Percentiles rank a stretch among this genome's conserved stretches.
These are phyloP conservation scores for Jamesozyma gamospora DNA, from an alignment of 805 yeast species.

Conservation along the genomic window DNA sequence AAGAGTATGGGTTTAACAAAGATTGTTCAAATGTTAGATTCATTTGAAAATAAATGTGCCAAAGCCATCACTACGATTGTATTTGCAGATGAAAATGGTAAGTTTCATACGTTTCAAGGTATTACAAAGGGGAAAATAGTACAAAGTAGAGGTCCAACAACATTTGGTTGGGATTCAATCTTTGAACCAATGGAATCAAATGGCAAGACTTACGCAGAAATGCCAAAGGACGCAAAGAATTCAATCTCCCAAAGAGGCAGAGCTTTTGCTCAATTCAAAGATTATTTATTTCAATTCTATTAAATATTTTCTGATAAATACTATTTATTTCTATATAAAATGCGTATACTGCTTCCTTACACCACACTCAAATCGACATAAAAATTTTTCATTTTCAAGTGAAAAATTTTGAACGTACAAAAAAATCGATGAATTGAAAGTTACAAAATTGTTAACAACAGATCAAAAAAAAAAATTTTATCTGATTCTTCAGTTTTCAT, in stretches of 20 bases:
- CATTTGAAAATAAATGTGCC: slow-evolving; percentile 78
- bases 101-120: slow-evolving; percentile 77
- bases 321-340: no score
- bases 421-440: background rate
- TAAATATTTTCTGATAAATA: no score
- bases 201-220: slow-evolving; percentile 83
- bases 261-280: slow-evolving; percentile 67
- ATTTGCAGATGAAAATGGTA: slow-evolving; percentile 75
- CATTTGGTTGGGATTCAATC: slow-evolving; percentile 92
- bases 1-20: slow-evolving; percentile 66
- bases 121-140: slow-evolving; percentile 74
- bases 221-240: slow-evolving; percentile 70
- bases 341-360: slow-evolving; percentile 3
- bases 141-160: slow-evolving; percentile 60
- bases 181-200: slow-evolving; percentile 54
- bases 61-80: slow-evolving; percentile 89
- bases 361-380: slow-evolving; percentile 1
- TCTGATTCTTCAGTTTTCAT: background rate
- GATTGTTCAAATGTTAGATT: slow-evolving; percentile 63
- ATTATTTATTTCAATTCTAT: slow-evolving; percentile 31
- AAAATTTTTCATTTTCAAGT: slow-evolving; percentile 1
- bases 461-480: no score
- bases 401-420: background rate
- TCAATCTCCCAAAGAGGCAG: slow-evolving; percentile 76
- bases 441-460: background rate